Base-by-base conservation (phyloP, 2,329 filamentous ascomycete genomes). In the Chalaropsis ovoidea region DNA sequence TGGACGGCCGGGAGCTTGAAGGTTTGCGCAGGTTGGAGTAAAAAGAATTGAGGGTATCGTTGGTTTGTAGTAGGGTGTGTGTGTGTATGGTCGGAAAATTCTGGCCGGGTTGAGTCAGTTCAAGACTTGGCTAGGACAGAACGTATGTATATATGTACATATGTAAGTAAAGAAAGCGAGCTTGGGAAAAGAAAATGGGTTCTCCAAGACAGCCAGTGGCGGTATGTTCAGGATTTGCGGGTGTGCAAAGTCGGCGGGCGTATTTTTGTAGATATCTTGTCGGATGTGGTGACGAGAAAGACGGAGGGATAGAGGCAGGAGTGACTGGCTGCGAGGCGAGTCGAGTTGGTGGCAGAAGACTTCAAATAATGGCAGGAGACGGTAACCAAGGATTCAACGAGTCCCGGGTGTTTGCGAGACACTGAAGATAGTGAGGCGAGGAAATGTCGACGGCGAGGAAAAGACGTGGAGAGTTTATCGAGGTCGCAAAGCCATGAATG, bases 21-120 rank as follows among this genome's bases (percentile, higher is more conserved):
- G 27, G 52, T 15, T 56, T 56, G 52, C 52, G 22, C 52, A 31
- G 52, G 27, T 31, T 56, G 22, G 11, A 17, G 27, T 56, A 31
- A 56, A 31, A 56, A 31, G 22, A 15, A 11, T 15, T 31, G 22
- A 17, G 27, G 22, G 52, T 49, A 31, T 31, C 6, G 45, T 17
- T n/a, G 19, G 13, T 49, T 56, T 31, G 52, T 31, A 27, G 52
- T 22, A 22, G 49, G 24, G 24, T 56, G 52, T 56, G n/a, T n/a
- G n/a, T n/a, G n/a, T n/a, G n/a, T n/a, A n/a, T n/a, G 31, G 52
- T 56, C 27, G 52, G 52, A 31, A 31, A 31, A 31, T 56, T 56
- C 52, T 27, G 27, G 52, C 22, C 22, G 27, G 11, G 11, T 31
- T 56, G 52, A 56, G 52, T 56, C 52, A 56, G 52, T 56, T 31